Evolutionary conservation across 495 filamentous ascomycete genomes (phyloP).

Genomic region (Rhypophila decipiens): DNA sequence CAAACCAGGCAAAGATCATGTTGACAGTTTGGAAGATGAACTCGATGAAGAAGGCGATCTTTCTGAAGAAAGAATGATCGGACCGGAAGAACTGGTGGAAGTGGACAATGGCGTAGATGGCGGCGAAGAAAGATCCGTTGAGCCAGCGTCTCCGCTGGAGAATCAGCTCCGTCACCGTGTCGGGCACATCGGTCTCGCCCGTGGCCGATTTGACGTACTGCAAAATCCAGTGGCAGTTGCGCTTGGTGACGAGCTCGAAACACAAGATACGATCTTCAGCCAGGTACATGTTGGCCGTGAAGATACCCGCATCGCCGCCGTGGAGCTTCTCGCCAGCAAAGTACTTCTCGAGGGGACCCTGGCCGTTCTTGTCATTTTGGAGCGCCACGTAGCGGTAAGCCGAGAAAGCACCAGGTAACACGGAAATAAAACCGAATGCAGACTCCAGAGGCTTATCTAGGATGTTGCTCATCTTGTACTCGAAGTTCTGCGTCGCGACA

Average conservation of each 20-base stretch:
- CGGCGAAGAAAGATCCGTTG: constrained; percentile 98
- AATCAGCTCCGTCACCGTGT: constrained; percentile 90
- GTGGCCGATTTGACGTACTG: constrained; percentile 96
- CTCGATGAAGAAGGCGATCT: constrained; percentile 83
- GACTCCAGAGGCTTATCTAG: constrained; percentile 97
- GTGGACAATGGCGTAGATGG: constrained; percentile 89
- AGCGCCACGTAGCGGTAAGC: constrained; percentile 91
- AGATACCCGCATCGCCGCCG: constrained; percentile 87
- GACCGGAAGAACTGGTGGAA: constrained; percentile 92
- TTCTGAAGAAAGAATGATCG: constrained; percentile 79
- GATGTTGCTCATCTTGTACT: constrained; percentile 99
- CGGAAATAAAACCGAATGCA: constrained; percentile 95
- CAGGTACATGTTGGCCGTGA: constrained; percentile 99
- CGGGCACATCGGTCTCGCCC: constrained; percentile 97
- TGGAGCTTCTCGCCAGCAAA: constrained; percentile 98
- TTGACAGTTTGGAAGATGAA: constrained; percentile 90
- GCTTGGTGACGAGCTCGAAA: constrained; percentile 96
- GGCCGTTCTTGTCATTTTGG: constrained; percentile 91
- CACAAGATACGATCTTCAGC: constrained; percentile 99
- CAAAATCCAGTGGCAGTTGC: constrained; percentile 93
- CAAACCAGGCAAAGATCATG: constrained; percentile 99
- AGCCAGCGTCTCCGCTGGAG: constrained; percentile 95
- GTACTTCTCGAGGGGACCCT: constrained; percentile 92
- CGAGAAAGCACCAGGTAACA: constrained; percentile 95
- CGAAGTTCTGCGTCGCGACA: constrained; percentile 96